Percentiles rank a stretch among this genome's conserved stretches.
phyloP scores from a whole-genome alignment of 129 eudicot genomes.

The Ambrosia trifida region DNA sequence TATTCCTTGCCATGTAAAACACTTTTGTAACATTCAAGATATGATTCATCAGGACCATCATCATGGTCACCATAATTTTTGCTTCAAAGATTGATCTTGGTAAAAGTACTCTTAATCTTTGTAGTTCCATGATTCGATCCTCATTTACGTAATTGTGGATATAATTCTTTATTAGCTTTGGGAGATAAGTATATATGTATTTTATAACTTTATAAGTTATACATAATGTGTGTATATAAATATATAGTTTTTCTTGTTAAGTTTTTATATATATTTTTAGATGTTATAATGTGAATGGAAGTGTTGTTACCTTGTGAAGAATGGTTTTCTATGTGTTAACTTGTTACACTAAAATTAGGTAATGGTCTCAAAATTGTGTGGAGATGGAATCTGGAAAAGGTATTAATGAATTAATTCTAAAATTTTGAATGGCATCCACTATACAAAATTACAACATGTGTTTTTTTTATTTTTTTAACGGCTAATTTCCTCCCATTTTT shows the following conservation, averaged over 20 bases:
- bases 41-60: not conserved
- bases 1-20: conserved; percentile 69
- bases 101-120: not conserved
- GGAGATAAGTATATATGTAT: conserved; percentile 14
- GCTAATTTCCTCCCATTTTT: too few species aligned
- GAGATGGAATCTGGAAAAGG: conserved; percentile 9
- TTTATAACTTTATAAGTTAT: too few species aligned
- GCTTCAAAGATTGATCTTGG: not conserved
- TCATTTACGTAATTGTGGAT: too few species aligned
- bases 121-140: too few species aligned
- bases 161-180: not conserved
- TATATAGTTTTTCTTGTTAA: conserved; percentile 1
- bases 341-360: conserved; percentile 20
- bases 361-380: not conserved
- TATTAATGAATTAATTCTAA: not conserved
- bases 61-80: not conserved
- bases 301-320: not conserved
- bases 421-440: too few species aligned
- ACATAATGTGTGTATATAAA: too few species aligned
- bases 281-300: not conserved
- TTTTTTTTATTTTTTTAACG: too few species aligned
- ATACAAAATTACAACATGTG: too few species aligned
- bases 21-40: not conserved
- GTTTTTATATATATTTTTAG: not conserved
- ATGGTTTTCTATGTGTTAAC: conserved; percentile 7